Evolutionary conservation across 345 rosid genomes (phyloP).

Genomic region (Dipteronia dyeriana): DNA sequence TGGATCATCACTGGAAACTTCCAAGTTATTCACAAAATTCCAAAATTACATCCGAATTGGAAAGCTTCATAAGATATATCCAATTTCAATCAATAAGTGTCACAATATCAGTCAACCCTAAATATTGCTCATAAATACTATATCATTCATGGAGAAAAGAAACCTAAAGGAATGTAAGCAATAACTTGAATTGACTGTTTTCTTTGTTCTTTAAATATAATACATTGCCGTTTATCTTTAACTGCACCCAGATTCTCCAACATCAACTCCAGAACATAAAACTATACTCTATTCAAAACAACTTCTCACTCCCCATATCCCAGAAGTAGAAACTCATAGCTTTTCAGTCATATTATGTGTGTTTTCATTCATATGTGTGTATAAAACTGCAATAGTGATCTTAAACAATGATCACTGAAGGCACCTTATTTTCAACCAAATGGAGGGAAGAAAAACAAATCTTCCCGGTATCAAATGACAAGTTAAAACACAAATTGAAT

Average conservation of each 20-base stretch:
- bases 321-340: background rate
- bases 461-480: background rate
- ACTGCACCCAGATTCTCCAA: background rate
- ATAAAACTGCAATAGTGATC: background rate
- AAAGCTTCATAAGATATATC: background rate
- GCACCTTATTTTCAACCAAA: background rate
- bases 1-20: background rate
- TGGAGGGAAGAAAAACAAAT: background rate
- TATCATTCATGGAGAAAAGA: background rate
- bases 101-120: background rate
- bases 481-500: background rate
- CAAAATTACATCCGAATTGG: background rate
- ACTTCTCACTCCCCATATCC: too few species aligned
- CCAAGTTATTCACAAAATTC: background rate
- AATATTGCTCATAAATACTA: background rate
- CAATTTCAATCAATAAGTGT: background rate
- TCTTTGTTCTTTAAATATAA: background rate
- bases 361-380: background rate
- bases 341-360: background rate
- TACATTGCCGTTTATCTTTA: background rate
- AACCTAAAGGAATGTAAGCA: background rate
- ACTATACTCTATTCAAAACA: background rate
- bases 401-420: background rate
- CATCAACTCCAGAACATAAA: background rate
- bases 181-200: background rate